A percentile compares a stretch with the other conserved stretches of the same genome.
Conservation (phyloP, 352 stramenopile genomes). For the Phytophthora capsici region DNA sequence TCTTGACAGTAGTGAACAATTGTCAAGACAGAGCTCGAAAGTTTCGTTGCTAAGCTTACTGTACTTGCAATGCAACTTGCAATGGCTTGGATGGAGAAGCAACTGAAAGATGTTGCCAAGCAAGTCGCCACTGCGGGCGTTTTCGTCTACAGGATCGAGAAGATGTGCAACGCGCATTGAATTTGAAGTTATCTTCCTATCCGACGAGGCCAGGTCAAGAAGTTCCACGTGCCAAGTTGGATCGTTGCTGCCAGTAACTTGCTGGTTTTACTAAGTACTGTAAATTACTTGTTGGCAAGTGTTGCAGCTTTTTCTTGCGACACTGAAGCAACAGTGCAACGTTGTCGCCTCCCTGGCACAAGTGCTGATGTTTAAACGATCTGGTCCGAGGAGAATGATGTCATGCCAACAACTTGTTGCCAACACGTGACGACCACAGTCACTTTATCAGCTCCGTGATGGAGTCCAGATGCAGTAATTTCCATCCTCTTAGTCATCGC, state of each 20-base stretch:
- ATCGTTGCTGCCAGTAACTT: neutral
- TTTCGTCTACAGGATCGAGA: slow-evolving; percentile 13
- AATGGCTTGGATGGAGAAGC: neutral
- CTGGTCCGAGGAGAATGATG: slow-evolving; percentile 65
- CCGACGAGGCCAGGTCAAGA: neutral
- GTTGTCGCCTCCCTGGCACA: slow-evolving; percentile 52
- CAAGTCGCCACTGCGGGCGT: neutral
- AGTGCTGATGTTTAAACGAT: slow-evolving; percentile 80
- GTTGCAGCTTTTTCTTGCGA: slow-evolving; percentile 50
- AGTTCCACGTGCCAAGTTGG: no score
- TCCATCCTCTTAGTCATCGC: slow-evolving; percentile 82
- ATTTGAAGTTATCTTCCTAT: slow-evolving; percentile 8
- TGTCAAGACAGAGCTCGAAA: neutral
- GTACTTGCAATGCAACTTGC: neutral
- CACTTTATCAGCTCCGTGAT: slow-evolving; percentile 77
- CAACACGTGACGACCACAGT: slow-evolving; percentile 78
- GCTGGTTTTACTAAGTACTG: no score
- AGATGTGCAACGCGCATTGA: no score
- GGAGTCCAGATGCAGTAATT: slow-evolving; percentile 73
- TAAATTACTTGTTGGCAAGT: no score
- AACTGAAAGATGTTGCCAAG: neutral
- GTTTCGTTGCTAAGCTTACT: no score
- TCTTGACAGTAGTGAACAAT: no score
- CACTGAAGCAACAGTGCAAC: slow-evolving; percentile 48
- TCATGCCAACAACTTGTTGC: no score